Evolutionary conservation across 306 rosid species (phyloP), one percentile per base, ranked within the genome.

Genomic region (Pachyrhizus erosus): DNA sequence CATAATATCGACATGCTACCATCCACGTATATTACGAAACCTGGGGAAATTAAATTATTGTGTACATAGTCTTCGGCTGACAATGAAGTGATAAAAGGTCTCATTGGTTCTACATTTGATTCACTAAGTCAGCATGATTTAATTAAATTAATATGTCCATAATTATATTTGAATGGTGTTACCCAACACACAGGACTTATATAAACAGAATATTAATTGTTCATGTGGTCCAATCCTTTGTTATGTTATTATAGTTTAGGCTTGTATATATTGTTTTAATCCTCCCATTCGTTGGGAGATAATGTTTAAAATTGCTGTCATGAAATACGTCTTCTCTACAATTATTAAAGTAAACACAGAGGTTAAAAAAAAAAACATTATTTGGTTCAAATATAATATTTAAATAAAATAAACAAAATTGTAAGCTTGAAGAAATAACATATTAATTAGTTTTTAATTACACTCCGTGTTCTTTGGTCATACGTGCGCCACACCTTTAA

Each of bases 1-100:
- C 69, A 62, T 62, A 39, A 73, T 34, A 61, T 21, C 29, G 67
- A 61, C 84, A 39, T 72, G 8, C 76, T 80, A 80, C 73, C 73
- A 45, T 60, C 65, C 79, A 5, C 17, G 54, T 49, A 73, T 62
- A 33, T 58, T 18, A 52, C 5, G 24, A 24, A 18, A 29, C 37
- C 5, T 12, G 49, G 33, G 20, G 9, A 43, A 77, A 48, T 49
- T 46, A 79, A 42, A 80, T 69, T 55, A 80, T 54, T 69, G n/a
- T 27, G 15, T 46, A 5, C 29, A 65, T 33, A 48, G 55, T 24
- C 29, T 66, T 78, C 9, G 2, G 1, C 18, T 49, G 75, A 33
- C 68, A 37, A 33, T 46, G 51, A 24, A 66, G 7, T 37, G 49
- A 9, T 34, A 65, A 78, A 26, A 33, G 17, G 75, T 66, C 42